Base-by-base conservation (phyloP, 202 grass and related monocot genomes). In the Carex arenaria region DNA sequence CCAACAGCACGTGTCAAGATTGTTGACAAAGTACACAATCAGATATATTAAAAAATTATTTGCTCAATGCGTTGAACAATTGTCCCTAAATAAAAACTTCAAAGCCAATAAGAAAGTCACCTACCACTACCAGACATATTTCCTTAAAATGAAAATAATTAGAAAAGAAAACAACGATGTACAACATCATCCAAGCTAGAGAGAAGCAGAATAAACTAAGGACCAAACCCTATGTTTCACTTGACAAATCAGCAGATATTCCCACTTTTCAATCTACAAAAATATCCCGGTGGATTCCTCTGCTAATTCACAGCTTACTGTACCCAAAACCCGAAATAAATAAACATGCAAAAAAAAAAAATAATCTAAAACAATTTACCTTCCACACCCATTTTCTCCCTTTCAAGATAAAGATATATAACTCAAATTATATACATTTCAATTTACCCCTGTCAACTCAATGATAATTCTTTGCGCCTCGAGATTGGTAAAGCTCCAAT, bases 401-500 rank as follows among this genome's bases (percentile, higher is more conserved):
- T 65, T 66, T 81, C 57, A 69, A 55, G 4, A 31, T 67, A 69
- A 54, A 69, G 64, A 67, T 67, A 82, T 54, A 82, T 65, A 56
- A 82, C 49, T 67, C 15, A 19, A 34, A 59, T 67, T 82, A 82
- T 82, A 56, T 82, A 82, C 80, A 82, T 65, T 65, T 81, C 34
- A 64, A 45, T 65, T 32, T 67, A 74, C 67, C 81, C 66, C 17
- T 83, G 74, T 69, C 54, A 82, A 90, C 60, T 90, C 89, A 94
- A 85, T 94, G 86, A 78, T 94, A 95, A 61, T 87, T 90, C 86
- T 90, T 98, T 71, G 88, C 64, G 14, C 93, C 87, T 91, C 95
- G 91, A 76, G 93, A 94, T 57, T 95, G 95, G 82, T 98, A 98
- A 43, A 98, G 83, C 72, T 98, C 95, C 80, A 98, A 54, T 75